Evolutionary conservation across 2,329 filamentous ascomycete genomes (phyloP).

Genomic region (Neoarthrinium moseri): DNA sequence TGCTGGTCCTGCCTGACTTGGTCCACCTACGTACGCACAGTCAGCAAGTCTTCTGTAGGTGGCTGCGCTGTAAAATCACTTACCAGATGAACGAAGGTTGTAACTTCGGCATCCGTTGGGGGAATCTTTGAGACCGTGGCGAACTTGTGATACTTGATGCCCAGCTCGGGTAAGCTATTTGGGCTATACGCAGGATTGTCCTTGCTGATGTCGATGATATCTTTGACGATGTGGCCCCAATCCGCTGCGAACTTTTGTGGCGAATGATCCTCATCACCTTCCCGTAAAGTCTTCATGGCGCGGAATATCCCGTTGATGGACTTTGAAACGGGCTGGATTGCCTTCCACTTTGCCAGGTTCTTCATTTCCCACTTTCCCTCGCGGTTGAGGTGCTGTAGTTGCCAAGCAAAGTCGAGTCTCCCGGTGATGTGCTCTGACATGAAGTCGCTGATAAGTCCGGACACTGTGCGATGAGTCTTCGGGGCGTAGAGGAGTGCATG

Average conservation of each 20-base stretch:
- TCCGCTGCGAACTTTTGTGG: slow-evolving; percentile 63
- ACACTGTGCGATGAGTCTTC: slow-evolving; percentile 70
- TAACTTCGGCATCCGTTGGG: slow-evolving; percentile 56
- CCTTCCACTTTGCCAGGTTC: slow-evolving; percentile 89
- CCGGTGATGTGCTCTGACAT: slow-evolving; percentile 71
- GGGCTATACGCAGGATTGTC: slow-evolving; percentile 90
- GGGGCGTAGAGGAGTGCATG: slow-evolving; percentile 85
- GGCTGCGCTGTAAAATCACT: background rate
- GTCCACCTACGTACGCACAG: slow-evolving; percentile 44
- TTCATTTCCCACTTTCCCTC: slow-evolving; percentile 98
- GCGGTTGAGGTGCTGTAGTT: slow-evolving; percentile 82
- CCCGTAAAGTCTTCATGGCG: slow-evolving; percentile 89
- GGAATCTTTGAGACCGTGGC: slow-evolving; percentile 91
- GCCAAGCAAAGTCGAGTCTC: slow-evolving; percentile 82
- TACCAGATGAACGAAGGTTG: slow-evolving; percentile 49
- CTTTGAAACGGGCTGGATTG: slow-evolving; percentile 72
- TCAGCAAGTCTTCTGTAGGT: background rate
- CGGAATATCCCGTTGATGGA: slow-evolving; percentile 79
- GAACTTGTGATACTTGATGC: slow-evolving; percentile 78
- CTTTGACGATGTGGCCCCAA: slow-evolving; percentile 61
- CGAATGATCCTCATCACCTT: slow-evolving; percentile 81
- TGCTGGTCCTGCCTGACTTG: slow-evolving; percentile 51
- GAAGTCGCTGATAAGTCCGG: slow-evolving; percentile 82
- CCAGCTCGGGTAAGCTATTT: slow-evolving; percentile 61
- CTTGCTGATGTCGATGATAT: slow-evolving; percentile 88